A percentile compares a stretch with the other conserved stretches of the same genome.
Evolutionary conservation across 805 yeast species (phyloP).

Genomic region (Hanseniaspora opuntiae): DNA sequence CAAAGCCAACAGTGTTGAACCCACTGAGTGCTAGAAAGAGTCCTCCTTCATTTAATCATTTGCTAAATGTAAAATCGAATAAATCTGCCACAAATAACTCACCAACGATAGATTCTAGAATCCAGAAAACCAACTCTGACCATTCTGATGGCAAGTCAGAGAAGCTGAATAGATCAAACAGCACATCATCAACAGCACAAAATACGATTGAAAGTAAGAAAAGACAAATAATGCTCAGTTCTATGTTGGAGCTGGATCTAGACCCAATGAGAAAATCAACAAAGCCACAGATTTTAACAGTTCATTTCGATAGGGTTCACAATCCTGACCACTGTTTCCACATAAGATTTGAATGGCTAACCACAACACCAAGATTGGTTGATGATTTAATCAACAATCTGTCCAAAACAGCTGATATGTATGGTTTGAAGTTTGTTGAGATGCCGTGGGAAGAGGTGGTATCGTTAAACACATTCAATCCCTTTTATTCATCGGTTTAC

Average conservation of each 20-base stretch:
- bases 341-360: constrained; percentile 81
- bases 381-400: constrained; percentile 68
- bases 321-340: constrained; percentile 93
- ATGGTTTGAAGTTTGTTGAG: constrained; percentile 70
- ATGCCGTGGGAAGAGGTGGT: constrained; percentile 84
- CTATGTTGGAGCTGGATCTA: constrained; percentile 52
- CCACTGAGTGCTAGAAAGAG: background rate
- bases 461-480: constrained; percentile 60
- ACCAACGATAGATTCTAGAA: background rate
- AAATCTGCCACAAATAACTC: background rate
- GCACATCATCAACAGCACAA: background rate
- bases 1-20: background rate
- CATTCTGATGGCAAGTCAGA: constrained; percentile 13
- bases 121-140: background rate
- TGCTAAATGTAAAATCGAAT: background rate
- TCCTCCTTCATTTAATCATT: constrained; percentile 8
- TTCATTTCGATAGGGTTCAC: constrained; percentile 83
- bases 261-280: constrained; percentile 63
- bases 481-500: constrained; percentile 76
- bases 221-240: constrained; percentile 45
- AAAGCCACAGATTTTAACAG: constrained; percentile 62
- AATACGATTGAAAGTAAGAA: constrained; percentile 12
- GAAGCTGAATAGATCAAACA: background rate
- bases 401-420: constrained; percentile 72
- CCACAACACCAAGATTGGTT: constrained; percentile 70